phyloP scores from a whole-genome alignment of 306 rosid species.

The Pueraria montana region DNA sequence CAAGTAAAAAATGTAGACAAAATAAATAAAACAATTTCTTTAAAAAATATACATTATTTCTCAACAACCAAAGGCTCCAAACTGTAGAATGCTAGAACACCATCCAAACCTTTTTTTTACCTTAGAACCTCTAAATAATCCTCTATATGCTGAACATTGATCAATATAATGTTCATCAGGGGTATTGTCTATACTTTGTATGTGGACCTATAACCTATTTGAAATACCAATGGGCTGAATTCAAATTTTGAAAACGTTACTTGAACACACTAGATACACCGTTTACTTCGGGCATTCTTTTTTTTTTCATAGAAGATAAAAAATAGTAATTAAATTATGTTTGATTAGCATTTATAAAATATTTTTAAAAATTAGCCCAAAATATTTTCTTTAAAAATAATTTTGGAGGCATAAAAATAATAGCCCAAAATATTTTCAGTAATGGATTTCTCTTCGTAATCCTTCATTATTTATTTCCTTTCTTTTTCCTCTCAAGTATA shows the following conservation, averaged over 20 bases:
- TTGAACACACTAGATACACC: not conserved
- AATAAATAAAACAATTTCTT: no score
- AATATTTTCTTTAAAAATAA: not conserved
- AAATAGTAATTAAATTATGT: not conserved
- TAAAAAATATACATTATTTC: not conserved
- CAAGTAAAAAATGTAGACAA: not conserved
- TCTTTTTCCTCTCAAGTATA: not conserved
- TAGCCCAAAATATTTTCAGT: not conserved
- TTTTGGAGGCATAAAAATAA: not conserved
- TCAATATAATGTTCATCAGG: no score
- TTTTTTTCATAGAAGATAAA: not conserved
- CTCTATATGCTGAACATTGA: not conserved
- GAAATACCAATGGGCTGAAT: no score
- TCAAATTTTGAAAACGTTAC: not conserved
- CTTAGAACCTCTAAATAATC: no score
- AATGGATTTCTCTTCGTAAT: no score
- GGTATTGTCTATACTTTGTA: no score
- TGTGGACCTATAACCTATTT: not conserved
- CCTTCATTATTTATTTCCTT: not conserved
- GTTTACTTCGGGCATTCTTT: not conserved
- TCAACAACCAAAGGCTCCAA: not conserved
- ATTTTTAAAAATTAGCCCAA: not conserved
- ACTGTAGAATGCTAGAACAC: not conserved
- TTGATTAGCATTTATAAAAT: not conserved
- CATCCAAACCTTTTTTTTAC: not conserved